Evolutionary conservation across 345 rosid genomes (phyloP).

Genomic region (Citrus unshiu): DNA sequence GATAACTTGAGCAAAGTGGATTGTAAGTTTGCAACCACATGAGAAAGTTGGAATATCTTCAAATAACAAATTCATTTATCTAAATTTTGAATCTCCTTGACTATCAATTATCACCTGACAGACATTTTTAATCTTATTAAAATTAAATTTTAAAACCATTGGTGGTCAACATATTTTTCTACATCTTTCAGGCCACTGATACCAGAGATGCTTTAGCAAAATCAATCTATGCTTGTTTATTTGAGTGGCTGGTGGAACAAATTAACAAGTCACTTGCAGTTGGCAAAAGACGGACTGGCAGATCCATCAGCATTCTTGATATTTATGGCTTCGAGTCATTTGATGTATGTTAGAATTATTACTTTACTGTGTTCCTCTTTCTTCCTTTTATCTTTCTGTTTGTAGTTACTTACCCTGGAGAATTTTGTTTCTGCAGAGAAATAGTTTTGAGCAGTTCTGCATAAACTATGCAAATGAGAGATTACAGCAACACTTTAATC

Average conservation of each 20-base stretch:
- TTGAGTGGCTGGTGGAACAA: slow-evolving; percentile 96
- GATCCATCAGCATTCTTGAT: slow-evolving; percentile 99
- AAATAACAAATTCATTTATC: neutral
- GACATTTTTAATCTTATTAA: neutral
- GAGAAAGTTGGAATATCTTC: neutral
- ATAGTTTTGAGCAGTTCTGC: slow-evolving; percentile 99
- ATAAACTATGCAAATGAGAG: slow-evolving; percentile 99
- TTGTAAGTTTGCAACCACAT: neutral
- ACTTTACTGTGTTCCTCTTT: slow-evolving; percentile 16
- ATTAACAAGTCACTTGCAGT: slow-evolving; percentile 93
- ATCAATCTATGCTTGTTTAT: slow-evolving; percentile 85
- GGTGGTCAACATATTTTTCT: slow-evolving; percentile 4
- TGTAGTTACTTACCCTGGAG: slow-evolving; percentile 13
- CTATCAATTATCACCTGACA: neutral
- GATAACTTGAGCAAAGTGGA: neutral
- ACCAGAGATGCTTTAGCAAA: slow-evolving; percentile 95
- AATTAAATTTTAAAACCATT: neutral
- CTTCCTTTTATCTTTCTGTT: slow-evolving; percentile 3
- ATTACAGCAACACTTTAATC: slow-evolving; percentile 97
- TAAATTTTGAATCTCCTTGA: neutral
- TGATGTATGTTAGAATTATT: slow-evolving; percentile 51
- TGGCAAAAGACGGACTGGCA: slow-evolving; percentile 89
- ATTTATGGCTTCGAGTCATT: slow-evolving; percentile 99
- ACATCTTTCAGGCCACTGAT: slow-evolving; percentile 65
- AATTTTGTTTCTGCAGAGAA: slow-evolving; percentile 56